Evolutionary conservation across 2,329 filamentous ascomycete genomes (phyloP).

Genomic region (Westerdykella ornata): DNA sequence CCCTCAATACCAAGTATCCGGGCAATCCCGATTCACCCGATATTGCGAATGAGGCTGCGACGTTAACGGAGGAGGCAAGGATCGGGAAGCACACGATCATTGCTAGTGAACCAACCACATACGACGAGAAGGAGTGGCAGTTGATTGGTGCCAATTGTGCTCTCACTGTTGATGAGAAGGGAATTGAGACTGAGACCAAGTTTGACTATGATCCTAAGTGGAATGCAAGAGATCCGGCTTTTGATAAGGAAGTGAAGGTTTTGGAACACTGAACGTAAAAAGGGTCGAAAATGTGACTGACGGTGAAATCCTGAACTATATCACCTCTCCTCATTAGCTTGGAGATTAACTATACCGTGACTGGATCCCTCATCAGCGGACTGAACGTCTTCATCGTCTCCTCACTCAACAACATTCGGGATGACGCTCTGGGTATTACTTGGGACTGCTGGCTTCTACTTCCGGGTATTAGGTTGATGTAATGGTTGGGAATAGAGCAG

Average conservation of each 20-base stretch:
- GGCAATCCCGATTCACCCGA: constrained; percentile 42
- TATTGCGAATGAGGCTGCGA: constrained; percentile 28
- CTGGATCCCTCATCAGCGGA: constrained; percentile 19
- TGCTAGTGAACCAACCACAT: constrained; percentile 50
- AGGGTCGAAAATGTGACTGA: no score
- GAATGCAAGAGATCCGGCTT: constrained; percentile 35
- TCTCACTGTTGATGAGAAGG: constrained; percentile 39
- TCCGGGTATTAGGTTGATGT: constrained; percentile 9
- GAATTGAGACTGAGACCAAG: constrained; percentile 33
- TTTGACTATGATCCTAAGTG: constrained; percentile 36
- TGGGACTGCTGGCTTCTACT: constrained; percentile 7
- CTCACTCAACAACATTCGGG: constrained; percentile 21
- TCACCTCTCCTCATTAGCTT: no score
- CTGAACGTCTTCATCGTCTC: constrained; percentile 20
- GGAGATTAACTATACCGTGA: no score
- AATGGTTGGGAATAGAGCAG: constrained; percentile 1
- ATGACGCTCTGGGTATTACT: constrained; percentile 9
- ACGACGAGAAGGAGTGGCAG: constrained; percentile 47
- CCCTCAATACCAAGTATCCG: constrained; percentile 49
- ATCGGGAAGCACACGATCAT: constrained; percentile 50
- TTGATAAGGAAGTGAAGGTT: not conserved
- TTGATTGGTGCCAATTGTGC: constrained; percentile 46
- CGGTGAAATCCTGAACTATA: no score
- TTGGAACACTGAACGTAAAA: no score
- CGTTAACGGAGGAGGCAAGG: constrained; percentile 35